These are phyloP conservation scores for Tolypocladium nubicola DNA, from an alignment of 2,329 filamentous ascomycete genomes.

Conservation along the genomic window DNA sequence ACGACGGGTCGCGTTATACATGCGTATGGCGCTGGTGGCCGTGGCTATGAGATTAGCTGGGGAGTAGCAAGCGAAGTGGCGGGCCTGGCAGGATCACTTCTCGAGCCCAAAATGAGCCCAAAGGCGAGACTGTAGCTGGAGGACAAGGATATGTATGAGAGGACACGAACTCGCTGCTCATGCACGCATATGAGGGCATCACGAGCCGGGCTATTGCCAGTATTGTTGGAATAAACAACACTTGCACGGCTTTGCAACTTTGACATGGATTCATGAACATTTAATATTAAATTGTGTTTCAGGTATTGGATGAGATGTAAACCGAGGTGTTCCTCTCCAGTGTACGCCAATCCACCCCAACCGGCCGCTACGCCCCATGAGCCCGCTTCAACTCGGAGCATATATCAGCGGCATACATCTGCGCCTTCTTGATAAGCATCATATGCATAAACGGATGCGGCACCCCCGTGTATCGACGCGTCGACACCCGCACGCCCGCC, in stretches of 20 bases:
- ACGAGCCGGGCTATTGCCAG: too few species aligned
- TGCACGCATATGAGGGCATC: too few species aligned
- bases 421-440: constrained; percentile 1
- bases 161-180: background rate
- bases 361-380: background rate
- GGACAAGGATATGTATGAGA: background rate
- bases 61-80: constrained; percentile 42
- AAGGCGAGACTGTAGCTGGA: background rate
- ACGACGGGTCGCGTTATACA: constrained; percentile 24
- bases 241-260: background rate
- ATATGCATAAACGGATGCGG: constrained; percentile 4
- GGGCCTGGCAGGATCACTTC: constrained; percentile 5
- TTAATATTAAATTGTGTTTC: too few species aligned
- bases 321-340: background rate
- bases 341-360: background rate
- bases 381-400: constrained; percentile 1
- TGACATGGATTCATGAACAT: background rate
- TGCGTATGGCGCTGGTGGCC: constrained; percentile 48
- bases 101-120: background rate
- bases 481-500: background rate
- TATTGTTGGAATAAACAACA: background rate
- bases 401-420: constrained; percentile 3
- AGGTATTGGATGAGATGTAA: background rate
- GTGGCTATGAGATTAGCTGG: constrained; percentile 50
- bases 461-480: constrained; percentile 2